These are phyloP conservation scores for Trametes sp. DNA, from an alignment of 1,284 basidiomycete species.

Conservation along the genomic window DNA sequence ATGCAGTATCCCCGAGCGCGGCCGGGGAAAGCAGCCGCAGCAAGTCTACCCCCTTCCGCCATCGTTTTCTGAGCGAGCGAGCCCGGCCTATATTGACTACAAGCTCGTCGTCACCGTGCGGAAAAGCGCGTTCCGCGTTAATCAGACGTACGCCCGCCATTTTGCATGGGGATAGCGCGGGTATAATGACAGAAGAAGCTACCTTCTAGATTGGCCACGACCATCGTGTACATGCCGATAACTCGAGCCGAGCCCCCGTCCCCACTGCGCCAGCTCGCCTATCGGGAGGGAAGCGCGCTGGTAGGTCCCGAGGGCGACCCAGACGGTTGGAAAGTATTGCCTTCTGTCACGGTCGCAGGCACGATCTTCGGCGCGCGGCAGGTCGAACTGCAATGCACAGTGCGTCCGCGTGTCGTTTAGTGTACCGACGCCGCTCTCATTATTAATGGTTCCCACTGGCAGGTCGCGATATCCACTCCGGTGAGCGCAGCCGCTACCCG, in stretches of 20 bases:
- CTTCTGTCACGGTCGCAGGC: conserved; percentile 39
- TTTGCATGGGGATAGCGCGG: conserved; percentile 12
- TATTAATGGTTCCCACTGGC: conserved; percentile 7
- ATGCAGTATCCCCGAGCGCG: conserved; percentile 31
- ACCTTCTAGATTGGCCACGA: conserved; percentile 37
- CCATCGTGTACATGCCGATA: conserved; percentile 45
- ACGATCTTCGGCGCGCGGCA: conserved; percentile 41
- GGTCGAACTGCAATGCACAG: conserved; percentile 49
- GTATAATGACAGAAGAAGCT: neutral
- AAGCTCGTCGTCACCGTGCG: conserved; percentile 46
- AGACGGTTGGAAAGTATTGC: conserved; percentile 45
- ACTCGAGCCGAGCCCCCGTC: conserved; percentile 44
- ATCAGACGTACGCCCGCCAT: conserved; percentile 40
- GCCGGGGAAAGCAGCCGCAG: conserved; percentile 30
- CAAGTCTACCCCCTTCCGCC: conserved; percentile 44
- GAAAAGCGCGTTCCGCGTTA: conserved; percentile 41
- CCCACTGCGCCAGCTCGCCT: conserved; percentile 41
- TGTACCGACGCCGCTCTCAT: neutral
- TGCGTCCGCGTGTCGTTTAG: conserved; percentile 39
- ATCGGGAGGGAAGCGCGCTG: conserved; percentile 39
- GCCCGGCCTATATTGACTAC: conserved; percentile 50
- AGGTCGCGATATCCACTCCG: conserved; percentile 64
- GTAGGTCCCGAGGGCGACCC: conserved; percentile 45
- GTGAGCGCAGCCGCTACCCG: conserved; percentile 43
- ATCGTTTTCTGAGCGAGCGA: conserved; percentile 48